Conservation (phyloP, 352 stramenopile species). For the Albugo candida region DNA sequence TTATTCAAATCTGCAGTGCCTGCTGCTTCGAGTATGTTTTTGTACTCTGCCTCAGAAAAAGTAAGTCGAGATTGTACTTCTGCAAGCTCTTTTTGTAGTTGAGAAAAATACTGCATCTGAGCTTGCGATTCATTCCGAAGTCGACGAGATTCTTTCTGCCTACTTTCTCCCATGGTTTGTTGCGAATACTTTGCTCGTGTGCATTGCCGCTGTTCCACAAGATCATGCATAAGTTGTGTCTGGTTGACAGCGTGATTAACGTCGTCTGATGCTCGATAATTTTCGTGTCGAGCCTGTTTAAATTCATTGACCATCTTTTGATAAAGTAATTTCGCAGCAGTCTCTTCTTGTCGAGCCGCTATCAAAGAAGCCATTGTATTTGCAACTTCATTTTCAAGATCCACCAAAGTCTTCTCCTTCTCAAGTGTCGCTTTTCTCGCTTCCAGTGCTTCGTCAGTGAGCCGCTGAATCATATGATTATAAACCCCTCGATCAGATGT, state of each 20-base stretch:
- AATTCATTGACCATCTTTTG: slow-evolving; percentile 44
- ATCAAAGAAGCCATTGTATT: slow-evolving; percentile 29
- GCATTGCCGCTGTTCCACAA: slow-evolving; percentile 53
- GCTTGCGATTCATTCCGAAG: slow-evolving; percentile 52
- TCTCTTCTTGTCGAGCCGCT: slow-evolving; percentile 49
- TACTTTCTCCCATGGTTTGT: slow-evolving; percentile 44
- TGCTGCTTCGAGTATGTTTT: slow-evolving; percentile 53
- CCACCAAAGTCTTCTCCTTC: slow-evolving; percentile 36
- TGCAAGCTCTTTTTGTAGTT: slow-evolving; percentile 58
- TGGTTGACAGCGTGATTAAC: slow-evolving; percentile 59
- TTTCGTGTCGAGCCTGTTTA: slow-evolving; percentile 57
- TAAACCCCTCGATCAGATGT: slow-evolving; percentile 47
- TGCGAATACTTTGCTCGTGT: slow-evolving; percentile 56
- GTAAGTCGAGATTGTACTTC: slow-evolving; percentile 23
- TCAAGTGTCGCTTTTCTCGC: slow-evolving; percentile 45
- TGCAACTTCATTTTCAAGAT: slow-evolving; percentile 32
- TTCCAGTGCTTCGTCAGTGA: slow-evolving; percentile 30
- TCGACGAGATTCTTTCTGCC: slow-evolving; percentile 40
- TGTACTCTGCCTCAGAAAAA: slow-evolving; percentile 26
- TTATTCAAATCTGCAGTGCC: slow-evolving; percentile 66
- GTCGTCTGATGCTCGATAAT: slow-evolving; percentile 44
- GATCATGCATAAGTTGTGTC: slow-evolving; percentile 48
- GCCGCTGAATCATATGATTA: slow-evolving; percentile 65
- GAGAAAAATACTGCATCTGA: slow-evolving; percentile 59
- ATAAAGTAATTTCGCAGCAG: slow-evolving; percentile 30